These are phyloP conservation scores for Lactarius psammicola DNA, from an alignment of 768 basidiomycete genomes.

Conservation along the genomic window DNA sequence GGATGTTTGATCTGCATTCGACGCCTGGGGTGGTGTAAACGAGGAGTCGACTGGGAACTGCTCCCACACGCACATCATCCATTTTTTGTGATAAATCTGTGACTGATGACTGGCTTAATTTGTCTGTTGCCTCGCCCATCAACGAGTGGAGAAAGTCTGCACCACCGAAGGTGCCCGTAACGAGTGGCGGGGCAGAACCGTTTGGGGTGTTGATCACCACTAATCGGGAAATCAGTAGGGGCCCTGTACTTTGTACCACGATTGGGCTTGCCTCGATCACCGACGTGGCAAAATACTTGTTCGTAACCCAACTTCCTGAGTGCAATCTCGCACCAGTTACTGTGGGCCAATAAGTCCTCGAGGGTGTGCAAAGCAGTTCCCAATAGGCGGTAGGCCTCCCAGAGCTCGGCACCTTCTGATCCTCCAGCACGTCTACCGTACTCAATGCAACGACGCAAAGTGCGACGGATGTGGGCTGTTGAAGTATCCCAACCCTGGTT, in stretches of 20 bases:
- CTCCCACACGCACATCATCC: slow-evolving; percentile 35
- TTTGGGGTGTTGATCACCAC: slow-evolving; percentile 50
- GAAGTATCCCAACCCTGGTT: slow-evolving; percentile 72
- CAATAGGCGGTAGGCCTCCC: slow-evolving; percentile 67
- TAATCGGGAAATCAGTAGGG: background rate
- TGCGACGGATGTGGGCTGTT: slow-evolving; percentile 61
- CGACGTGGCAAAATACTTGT: slow-evolving; percentile 79
- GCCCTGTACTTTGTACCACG: background rate
- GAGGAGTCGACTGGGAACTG: background rate
- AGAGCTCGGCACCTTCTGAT: slow-evolving; percentile 53
- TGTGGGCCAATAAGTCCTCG: slow-evolving; percentile 76
- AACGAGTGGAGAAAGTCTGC: slow-evolving; percentile 67
- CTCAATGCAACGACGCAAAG: slow-evolving; percentile 64
- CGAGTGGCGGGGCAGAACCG: slow-evolving; percentile 57
- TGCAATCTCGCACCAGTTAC: slow-evolving; percentile 76
- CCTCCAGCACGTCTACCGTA: slow-evolving; percentile 57
- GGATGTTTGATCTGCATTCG: slow-evolving; percentile 37
- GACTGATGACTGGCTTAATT: slow-evolving; percentile 59
- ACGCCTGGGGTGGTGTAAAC: slow-evolving; percentile 21
- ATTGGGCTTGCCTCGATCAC: slow-evolving; percentile 47
- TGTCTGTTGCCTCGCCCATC: slow-evolving; percentile 63
- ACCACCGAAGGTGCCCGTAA: slow-evolving; percentile 68
- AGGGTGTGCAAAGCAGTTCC: slow-evolving; percentile 66
- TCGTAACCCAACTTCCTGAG: slow-evolving; percentile 66
- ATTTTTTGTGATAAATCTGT: slow-evolving; percentile 56